Evolutionary conservation across 2,329 filamentous ascomycete genomes (phyloP), one percentile per base, ranked within the genome.

Genomic region (Fusarium miscanthi): DNA sequence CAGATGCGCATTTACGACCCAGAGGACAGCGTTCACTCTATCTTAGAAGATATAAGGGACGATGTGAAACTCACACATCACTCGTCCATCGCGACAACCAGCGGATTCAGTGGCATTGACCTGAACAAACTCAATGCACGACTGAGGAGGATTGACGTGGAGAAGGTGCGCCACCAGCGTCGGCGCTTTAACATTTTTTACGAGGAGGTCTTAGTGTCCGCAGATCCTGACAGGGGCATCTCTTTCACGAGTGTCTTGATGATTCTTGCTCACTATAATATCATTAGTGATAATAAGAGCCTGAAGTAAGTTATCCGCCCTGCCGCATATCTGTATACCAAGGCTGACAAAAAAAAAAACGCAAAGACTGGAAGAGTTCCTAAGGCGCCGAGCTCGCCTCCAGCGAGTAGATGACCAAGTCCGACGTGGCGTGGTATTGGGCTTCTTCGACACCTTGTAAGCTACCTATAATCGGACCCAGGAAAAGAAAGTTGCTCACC

Each of bases 271-370:
- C 96, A 99, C 82, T 97, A 99, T 87, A 99, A 98, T 78, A 94
- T 99, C 78, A 99, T 99, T 80, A 97, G 92, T 75, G 96, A 99
- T 82, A 98, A 92, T 85, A 98, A 98, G 86, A 97, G 94, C 82
- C 85, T 99, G 78, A 92, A 89, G 91, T 93, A 84, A 79, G 85
- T 82, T 25, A 45, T 25, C 8, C 12, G 19, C 21, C 19, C 19
- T 19, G 19, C 8, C 21, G 23, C 12, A 14, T 11, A 16, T 33
- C 9, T 51, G 12, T 23, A 17, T 11, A 14, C 53, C 27, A 53
- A 60, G 54, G 57, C 77, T 82, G 78, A 85, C 78, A 66, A 25
- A 42, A 41, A 59, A n/a, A n/a, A 30, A 30, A 30, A 17, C 30
- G 42, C 31, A 13, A 60, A 94, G 94, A 69, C 88, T 99, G 5